Base-by-base conservation (phyloP, 2,329 filamentous ascomycete genomes). In the Cryphonectria naterciae region DNA sequence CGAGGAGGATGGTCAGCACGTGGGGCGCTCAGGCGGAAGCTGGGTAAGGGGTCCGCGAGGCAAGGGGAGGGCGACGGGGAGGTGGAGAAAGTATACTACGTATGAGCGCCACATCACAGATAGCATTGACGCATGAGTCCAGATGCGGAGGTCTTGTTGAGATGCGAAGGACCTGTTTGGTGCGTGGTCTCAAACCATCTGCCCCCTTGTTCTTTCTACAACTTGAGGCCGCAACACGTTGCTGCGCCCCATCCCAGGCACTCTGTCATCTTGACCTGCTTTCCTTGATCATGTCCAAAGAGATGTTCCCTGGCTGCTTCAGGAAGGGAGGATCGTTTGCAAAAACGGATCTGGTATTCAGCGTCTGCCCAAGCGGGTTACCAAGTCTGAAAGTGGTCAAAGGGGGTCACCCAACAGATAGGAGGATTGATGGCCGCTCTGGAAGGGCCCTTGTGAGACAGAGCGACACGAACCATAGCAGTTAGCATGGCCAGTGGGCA, bases 11-110 rank as follows among this genome's bases (percentile, higher is more conserved):
- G 65, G 8, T 22, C 43, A 58, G 49, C 49, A 58, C 65, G 52
- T 41, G 65, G 37, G n/a, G 65, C 32, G 32, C 25, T 32, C 52
- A 67, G 52, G 65, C 32, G 52, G 49, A 60, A 58, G 65, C 65
- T 67, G 65, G 65, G 65, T 67, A 60, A 67, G 65, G 65, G 65
- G 65, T 67, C n/a, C 35, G 52, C 52, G n/a, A 49, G 32, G 25
- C 28, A 52, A 54, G 15, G 39, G 41, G 46, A 32, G 32, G 32
- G 32, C 32, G 32, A 32, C 32, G 32, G 22, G 22, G 3, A 17
- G 32, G 58, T 22, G 17, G 3, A 22, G 35, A n/a, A n/a, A 61
- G 58, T 32, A 32, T 32, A 32, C 32, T 32, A 32, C 32, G 58
- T 19, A 32, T 6, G 54, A 11, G 25, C 25, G 25, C 25, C 54